phyloP scores from a whole-genome alignment of 768 basidiomycete genomes.

The Tylopilus plumbeoviolaceoides region DNA sequence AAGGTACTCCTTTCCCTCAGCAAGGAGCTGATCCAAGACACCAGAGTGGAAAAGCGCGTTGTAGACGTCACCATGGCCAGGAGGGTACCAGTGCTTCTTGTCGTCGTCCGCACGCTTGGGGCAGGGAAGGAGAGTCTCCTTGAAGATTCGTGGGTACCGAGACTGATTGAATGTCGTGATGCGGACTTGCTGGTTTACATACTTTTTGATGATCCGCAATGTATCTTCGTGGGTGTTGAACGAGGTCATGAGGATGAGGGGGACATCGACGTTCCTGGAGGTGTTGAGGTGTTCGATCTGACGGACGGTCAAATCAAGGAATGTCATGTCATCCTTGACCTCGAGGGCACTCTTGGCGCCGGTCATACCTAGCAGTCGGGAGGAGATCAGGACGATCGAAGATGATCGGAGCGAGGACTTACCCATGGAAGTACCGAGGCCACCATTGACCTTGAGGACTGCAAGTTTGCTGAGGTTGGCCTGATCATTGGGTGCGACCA shows the following conservation, averaged over 20 bases:
- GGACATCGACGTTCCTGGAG: conserved; percentile 59
- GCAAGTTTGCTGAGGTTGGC: conserved; percentile 63
- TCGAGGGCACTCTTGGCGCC: conserved; percentile 72
- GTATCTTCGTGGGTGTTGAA: conserved; percentile 82
- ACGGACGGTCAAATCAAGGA: conserved; percentile 61
- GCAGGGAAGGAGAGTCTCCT: conserved; percentile 62
- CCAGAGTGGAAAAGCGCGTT: conserved; percentile 69
- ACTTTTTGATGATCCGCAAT: conserved; percentile 74
- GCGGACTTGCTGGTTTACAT: conserved; percentile 73
- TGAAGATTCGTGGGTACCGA: conserved; percentile 68
- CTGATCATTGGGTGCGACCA: conserved; percentile 43
- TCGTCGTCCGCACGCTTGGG: conserved; percentile 54
- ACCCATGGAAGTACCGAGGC: conserved; percentile 67
- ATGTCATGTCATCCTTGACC: conserved; percentile 69
- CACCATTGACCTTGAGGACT: conserved; percentile 76
- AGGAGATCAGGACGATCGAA: background rate
- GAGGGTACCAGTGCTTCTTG: conserved; percentile 74
- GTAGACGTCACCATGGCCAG: conserved; percentile 74
- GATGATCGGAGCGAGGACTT: conserved; percentile 1
- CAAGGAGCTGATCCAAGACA: conserved; percentile 65
- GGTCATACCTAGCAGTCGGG: conserved; percentile 40
- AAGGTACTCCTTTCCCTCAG: conserved; percentile 72
- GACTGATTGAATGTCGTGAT: conserved; percentile 72
- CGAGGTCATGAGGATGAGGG: conserved; percentile 78
- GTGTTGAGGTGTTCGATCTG: conserved; percentile 71